A percentile compares a stretch with the other conserved stretches of the same genome.
phyloP scores from a whole-genome alignment of 202 grass and related monocot genomes.

The Carex sylvatica region DNA sequence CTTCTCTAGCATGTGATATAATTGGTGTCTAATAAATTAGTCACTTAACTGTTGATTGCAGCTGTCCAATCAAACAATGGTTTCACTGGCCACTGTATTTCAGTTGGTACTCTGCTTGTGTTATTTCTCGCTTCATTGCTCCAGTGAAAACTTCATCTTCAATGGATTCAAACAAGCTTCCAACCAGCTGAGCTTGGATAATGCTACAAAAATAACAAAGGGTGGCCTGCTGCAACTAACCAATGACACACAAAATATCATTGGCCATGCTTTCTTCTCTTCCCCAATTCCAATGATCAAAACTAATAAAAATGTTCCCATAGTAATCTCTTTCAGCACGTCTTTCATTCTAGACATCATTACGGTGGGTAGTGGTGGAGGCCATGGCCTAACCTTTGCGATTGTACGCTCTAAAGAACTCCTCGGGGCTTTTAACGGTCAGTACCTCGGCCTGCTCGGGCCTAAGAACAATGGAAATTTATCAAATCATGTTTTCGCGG shows the following conservation, averaged over 20 bases:
- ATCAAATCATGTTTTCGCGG: conserved; percentile 46
- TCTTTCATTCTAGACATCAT: conserved; percentile 54
- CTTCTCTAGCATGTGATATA: neutral
- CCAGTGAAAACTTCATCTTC: conserved; percentile 40
- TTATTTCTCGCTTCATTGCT: neutral
- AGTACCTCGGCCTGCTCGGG: conserved; percentile 40
- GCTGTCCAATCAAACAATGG: neutral
- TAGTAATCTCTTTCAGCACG: conserved; percentile 44
- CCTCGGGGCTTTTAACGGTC: neutral
- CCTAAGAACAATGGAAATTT: conserved; percentile 28
- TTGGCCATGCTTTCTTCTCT: conserved; percentile 44
- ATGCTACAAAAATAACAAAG: conserved; percentile 31
- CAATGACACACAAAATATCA: conserved; percentile 31
- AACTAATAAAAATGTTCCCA: neutral
- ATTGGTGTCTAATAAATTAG: neutral
- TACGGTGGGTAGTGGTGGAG: conserved; percentile 1
- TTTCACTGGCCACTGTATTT: neutral
- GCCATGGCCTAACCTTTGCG: conserved; percentile 39
- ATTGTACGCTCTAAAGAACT: conserved; percentile 26
- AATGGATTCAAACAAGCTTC: conserved; percentile 40
- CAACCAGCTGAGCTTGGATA: conserved; percentile 38
- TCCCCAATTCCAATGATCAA: conserved; percentile 24
- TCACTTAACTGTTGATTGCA: neutral
- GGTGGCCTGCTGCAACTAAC: conserved; percentile 57
- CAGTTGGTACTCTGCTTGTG: neutral